Base-by-base conservation (phyloP, 805 yeast genomes). In the Ascoidea asiatica region DNA sequence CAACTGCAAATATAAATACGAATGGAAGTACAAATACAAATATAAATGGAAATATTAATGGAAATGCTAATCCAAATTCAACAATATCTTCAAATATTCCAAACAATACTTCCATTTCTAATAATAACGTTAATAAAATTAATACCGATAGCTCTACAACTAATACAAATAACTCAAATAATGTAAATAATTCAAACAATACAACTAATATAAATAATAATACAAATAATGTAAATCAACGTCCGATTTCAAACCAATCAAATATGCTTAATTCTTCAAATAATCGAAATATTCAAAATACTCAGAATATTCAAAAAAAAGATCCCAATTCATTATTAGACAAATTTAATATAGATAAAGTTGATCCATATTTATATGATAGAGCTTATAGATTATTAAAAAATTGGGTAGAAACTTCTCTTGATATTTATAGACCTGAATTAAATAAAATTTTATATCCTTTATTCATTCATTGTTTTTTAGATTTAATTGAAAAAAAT, bases 381-480 rank as follows among this genome's bases (percentile, higher is more conserved):
- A 70, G 86, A 40, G 95, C 95, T 1, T 92, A 88, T 63, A 67
- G 79, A 17, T 72, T 86, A 59, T 72, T 88, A 49, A 74, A 84
- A 49, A 79, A 79, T 42, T 92, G 97, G 97, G 84, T 86, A 38
- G 95, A 87, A 53, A 72, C 86, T 17, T 87, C 96, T 0, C 69
- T 92, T 53, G 98, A 90, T 60, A 72, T 92, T 63, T 92, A 92
- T 62, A 82, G 77, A 61, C 88, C 94, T 17, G 97, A 92, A 61
- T 69, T 92, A 48, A 74, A 81, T 46, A 75, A 92, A 51, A 73
- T 90, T 39, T 64, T 90, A 52, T 92, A 84, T 59, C 99, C 99
- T 5, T 70, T 92, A n/a, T 92, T 89, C 62, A 81, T 90, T 43
- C 95, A 90, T 60, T 76, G 87, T 54, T 92, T 77, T 58, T 67